Percentiles rank a stretch among this genome's conserved stretches.
Conservation (phyloP, 2,329 filamentous ascomycete species). For the Aspergillus costaricaensis region DNA sequence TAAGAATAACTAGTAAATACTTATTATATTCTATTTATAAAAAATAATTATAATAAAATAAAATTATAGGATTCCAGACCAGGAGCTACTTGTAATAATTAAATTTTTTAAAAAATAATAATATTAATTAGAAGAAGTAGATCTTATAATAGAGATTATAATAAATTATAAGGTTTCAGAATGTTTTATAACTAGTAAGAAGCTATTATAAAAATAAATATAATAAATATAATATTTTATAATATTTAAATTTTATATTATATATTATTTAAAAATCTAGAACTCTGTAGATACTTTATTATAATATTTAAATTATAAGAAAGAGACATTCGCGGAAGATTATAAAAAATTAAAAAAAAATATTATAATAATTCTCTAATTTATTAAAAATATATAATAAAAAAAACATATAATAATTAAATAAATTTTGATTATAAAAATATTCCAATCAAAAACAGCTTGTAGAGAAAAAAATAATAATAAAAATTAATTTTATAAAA, state of each 20-base stretch:
- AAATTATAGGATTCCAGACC: background rate
- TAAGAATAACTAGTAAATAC: background rate
- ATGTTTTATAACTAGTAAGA: background rate
- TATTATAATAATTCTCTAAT: background rate
- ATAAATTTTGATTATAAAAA: background rate
- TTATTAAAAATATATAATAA: background rate
- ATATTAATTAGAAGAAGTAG: background rate
- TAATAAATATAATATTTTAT: background rate
- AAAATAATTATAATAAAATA: conserved; percentile 1
- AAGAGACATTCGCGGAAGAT: background rate
- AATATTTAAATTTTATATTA: background rate
- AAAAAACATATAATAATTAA: background rate
- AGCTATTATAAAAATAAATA: background rate
- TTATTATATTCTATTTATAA: conserved; percentile 7
- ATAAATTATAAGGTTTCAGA: conserved; percentile 1
- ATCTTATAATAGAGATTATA: conserved; percentile 2
- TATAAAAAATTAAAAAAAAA: background rate
- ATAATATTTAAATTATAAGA: background rate
- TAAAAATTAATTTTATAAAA: background rate
- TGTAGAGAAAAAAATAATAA: too few relatives aligned
- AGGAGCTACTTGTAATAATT: background rate
- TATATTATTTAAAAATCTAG: background rate
- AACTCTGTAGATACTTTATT: background rate
- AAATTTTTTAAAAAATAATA: conserved; percentile 9
- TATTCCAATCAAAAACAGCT: background rate